phyloP scores from a whole-genome alignment of 2,329 filamentous ascomycete genomes.

The Phaeosphaeria sp. region DNA sequence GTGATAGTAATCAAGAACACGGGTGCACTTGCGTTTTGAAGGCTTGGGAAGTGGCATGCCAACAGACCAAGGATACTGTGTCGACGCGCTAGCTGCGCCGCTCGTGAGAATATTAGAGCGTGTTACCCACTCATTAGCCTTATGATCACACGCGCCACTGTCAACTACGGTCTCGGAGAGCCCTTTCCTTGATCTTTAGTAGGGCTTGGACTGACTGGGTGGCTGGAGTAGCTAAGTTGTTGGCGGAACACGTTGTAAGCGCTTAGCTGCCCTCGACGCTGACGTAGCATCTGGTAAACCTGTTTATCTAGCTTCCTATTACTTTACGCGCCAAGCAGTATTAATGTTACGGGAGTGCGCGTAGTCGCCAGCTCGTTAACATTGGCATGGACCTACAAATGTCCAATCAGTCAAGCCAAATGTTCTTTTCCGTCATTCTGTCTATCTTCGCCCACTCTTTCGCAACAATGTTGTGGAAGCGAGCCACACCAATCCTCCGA shows the following conservation, averaged over 20 bases:
- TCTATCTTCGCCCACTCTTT: not conserved
- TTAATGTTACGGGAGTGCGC: too few species aligned
- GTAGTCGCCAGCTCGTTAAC: too few species aligned
- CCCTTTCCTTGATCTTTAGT: not conserved
- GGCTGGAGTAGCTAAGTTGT: not conserved
- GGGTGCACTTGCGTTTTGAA: not conserved
- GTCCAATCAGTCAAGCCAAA: constrained; percentile 2
- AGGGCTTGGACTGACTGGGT: not conserved
- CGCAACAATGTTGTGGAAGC: not conserved
- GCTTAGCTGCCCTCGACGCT: too few species aligned
- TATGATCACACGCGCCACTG: not conserved
- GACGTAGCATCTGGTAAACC: too few species aligned
- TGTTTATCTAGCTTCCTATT: too few species aligned
- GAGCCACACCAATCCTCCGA: not conserved
- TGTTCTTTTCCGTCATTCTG: not conserved
- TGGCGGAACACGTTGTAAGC: too few species aligned
- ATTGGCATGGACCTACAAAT: too few species aligned
- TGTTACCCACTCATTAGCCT: not conserved
- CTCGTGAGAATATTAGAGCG: not conserved
- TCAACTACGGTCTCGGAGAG: not conserved
- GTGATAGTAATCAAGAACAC: not conserved
- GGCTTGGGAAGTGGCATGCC: not conserved
- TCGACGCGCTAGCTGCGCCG: not conserved
- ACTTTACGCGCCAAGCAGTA: too few species aligned
- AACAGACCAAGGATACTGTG: not conserved